phyloP scores from a whole-genome alignment of 164 flowering plant genomes.

The Saururus chinensis region DNA sequence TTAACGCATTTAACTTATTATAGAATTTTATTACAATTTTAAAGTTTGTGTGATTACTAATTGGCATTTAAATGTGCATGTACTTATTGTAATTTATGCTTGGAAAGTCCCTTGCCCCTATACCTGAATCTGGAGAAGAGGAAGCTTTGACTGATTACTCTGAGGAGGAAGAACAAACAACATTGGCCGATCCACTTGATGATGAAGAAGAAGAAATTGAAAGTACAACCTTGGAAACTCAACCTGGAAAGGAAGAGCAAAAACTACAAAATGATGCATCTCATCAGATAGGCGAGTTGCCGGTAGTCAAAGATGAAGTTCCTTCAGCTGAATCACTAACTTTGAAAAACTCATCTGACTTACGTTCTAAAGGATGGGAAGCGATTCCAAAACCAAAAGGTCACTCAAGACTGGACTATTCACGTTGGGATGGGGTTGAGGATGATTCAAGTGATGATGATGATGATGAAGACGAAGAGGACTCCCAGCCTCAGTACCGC shows the following conservation, averaged over 20 bases:
- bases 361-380: slow-evolving; percentile 53
- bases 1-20: too few relatives aligned
- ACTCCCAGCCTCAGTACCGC: slow-evolving; percentile 60
- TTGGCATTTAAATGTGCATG: slow-evolving; percentile 5
- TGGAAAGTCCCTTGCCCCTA: slow-evolving; percentile 88
- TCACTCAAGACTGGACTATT: slow-evolving; percentile 79
- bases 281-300: slow-evolving; percentile 10
- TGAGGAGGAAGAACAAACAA: slow-evolving; percentile 6
- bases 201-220: slow-evolving; percentile 7
- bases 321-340: slow-evolving; percentile 11
- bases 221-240: background rate
- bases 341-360: slow-evolving; percentile 15
- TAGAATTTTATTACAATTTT: too few relatives aligned
- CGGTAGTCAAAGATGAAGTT: slow-evolving; percentile 6
- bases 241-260: background rate
- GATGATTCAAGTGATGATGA: slow-evolving; percentile 74
- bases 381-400: slow-evolving; percentile 89
- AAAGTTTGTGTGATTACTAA: too few relatives aligned
- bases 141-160: slow-evolving; percentile 15
- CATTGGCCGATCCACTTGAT: slow-evolving; percentile 8
- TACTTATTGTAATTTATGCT: slow-evolving; percentile 12
- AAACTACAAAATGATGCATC: slow-evolving; percentile 9
- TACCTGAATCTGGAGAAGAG: slow-evolving; percentile 71
- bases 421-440: slow-evolving; percentile 82
- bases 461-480: slow-evolving; percentile 59